Evolutionary conservation across 1,284 basidiomycete genomes (phyloP), one percentile per base, ranked within the genome.

Genomic region (Ganoderma multipileum): DNA sequence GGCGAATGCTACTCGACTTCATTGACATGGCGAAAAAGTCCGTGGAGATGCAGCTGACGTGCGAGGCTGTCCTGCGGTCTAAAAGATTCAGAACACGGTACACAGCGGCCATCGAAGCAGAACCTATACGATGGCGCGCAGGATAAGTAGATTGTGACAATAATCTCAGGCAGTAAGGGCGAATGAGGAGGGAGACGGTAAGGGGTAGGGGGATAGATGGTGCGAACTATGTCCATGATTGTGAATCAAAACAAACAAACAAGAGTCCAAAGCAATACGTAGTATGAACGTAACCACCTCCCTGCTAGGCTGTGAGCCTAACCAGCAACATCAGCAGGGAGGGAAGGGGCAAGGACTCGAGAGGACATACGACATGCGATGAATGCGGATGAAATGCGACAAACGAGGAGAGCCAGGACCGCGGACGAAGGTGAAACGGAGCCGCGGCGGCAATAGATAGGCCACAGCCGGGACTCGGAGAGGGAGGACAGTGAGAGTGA

Each of bases 401-500:
- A 52, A 52, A 55, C 16, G n/a, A 33, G 20, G 6, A 38, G 9
- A 23, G 28, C 59, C 61, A 28, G 59, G 50, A 59, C 54, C 71
- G 66, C 63, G 63, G 60, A 39, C 26, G 68, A 60, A 65, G 58
- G 60, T 52, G 44, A 50, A 71, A 23, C 9, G 23, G 47, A 12
- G 60, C 59, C 50, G 61, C 64, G 67, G 63, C 11, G 67, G 58
- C 54, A 60, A 70, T 70, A 72, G 68, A 71, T 72, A 71, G 38
- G 52, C 60, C 63, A 63, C 66, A 59, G 58, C 26, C 28, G 30
- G 36, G 64, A 30, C 52, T 55, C 38, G 55, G 39, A 61, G 26
- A 62, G 18, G 23, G 33, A 44, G 60, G 61, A 52, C 14, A 63
- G 38, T 41, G 38, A 38, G 26, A 36, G 28, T 7, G 55, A 68